Base-by-base conservation (phyloP, 1,284 basidiomycete species). In the Cutaneotrichosporon spelunceum region DNA sequence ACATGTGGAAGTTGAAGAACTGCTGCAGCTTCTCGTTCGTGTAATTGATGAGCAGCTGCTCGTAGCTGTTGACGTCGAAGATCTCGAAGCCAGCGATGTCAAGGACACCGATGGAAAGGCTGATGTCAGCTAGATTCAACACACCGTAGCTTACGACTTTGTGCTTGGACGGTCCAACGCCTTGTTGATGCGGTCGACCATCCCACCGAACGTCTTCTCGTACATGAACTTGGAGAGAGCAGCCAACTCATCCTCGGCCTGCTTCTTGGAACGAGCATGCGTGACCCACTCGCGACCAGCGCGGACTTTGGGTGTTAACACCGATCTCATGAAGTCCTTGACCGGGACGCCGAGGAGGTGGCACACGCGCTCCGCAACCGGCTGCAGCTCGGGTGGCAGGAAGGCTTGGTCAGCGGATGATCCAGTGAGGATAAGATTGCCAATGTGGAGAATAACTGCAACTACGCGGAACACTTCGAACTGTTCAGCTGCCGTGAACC, bases 81-180 rank as follows among this genome's bases (percentile, higher is more conserved):
- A 99, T 99, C 78, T 99, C 96, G 81, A 99, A 99, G 23, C 96
- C 96, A 8, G 96, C 96, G 62, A 99, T 99, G 85, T 99, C 96
- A 33, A 99, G 85, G 3, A 99, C 96, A 49, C 96, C 96, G 65
- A 99, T 99, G 77, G 98, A 99, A 2, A 78, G 63, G 8, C 91
- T 93, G 36, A 14, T 4, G 55, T 63, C 36, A 60, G 42, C 24
- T 8, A 11, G 13, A 6, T 47, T 30, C 33, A 10, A 4, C 1
- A 7, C 14, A 4, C 33, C 23, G 42, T 2, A 11, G 65, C 73
- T 69, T 53, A 74, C 70, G 91, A 88, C 78, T 96, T 96, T 29
- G 87, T 86, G 34, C 90, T 91, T 1, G 94, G 93, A 9, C 94
- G 86, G 71, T 98, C 95, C 1, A 99, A 84, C 1, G 93, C 94